Evolutionary conservation across 495 filamentous ascomycete species (phyloP).

Genomic region (Cercophora samala): DNA sequence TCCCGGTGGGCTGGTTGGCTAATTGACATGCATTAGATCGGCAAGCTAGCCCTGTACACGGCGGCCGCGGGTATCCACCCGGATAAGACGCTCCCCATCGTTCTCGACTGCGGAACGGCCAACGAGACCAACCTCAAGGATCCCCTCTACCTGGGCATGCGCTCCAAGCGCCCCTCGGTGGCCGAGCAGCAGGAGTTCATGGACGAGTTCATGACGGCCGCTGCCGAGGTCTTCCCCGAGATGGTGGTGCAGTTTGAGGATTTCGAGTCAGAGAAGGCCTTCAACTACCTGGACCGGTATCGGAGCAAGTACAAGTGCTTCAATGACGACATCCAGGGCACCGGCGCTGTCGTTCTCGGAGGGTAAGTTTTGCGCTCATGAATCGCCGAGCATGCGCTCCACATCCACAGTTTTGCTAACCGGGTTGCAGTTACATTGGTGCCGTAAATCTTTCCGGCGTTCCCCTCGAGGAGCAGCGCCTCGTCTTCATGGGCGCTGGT

Average conservation of each 20-base stretch:
- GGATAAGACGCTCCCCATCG: slow-evolving; percentile 85
- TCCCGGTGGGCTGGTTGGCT: slow-evolving; percentile 21
- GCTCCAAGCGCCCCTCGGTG: slow-evolving; percentile 72
- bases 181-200: slow-evolving; percentile 89
- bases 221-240: slow-evolving; percentile 81
- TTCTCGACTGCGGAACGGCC: slow-evolving; percentile 84
- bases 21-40: slow-evolving; percentile 49
- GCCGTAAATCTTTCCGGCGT: slow-evolving; percentile 86
- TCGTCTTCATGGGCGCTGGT: slow-evolving; percentile 95
- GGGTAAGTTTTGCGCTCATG: slow-evolving; percentile 51
- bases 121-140: slow-evolving; percentile 87
- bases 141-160: slow-evolving; percentile 89
- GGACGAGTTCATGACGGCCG: slow-evolving; percentile 94
- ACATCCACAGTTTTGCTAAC: neutral
- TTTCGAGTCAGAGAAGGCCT: slow-evolving; percentile 90
- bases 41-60: slow-evolving; percentile 90
- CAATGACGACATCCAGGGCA: slow-evolving; percentile 99
- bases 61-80: slow-evolving; percentile 96
- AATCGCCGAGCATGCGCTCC: neutral
- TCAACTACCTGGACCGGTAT: slow-evolving; percentile 88
- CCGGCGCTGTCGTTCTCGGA: slow-evolving; percentile 88
- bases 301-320: slow-evolving; percentile 86
- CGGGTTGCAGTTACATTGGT: slow-evolving; percentile 67
- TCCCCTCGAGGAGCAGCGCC: slow-evolving; percentile 82
- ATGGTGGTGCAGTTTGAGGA: slow-evolving; percentile 99